phyloP scores from a whole-genome alignment of 129 eudicot species.

The Glebionis coronaria region DNA sequence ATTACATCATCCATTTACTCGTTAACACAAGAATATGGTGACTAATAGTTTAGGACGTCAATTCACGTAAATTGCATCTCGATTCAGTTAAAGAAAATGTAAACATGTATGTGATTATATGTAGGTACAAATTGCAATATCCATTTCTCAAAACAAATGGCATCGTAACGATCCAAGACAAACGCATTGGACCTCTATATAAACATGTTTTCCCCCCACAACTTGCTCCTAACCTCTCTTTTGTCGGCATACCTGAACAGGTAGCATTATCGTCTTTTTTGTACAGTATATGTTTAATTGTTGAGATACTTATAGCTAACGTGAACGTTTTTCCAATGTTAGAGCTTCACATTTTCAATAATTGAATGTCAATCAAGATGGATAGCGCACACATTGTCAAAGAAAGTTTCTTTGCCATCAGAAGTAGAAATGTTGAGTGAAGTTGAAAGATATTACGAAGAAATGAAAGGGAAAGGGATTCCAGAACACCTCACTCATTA shows the following conservation, averaged over 20 bases:
- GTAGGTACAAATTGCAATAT: slow-evolving; percentile 11
- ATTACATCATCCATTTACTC: too few species aligned
- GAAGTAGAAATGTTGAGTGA: slow-evolving; percentile 44
- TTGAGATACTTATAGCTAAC: not conserved
- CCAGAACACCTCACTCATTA: slow-evolving; percentile 34
- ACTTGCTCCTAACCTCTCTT: slow-evolving; percentile 56
- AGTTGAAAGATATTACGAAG: slow-evolving; percentile 24
- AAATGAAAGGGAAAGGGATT: slow-evolving; percentile 30
- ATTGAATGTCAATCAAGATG: slow-evolving; percentile 58
- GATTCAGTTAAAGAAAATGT: too few species aligned
- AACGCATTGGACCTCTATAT: slow-evolving; percentile 8
- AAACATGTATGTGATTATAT: too few species aligned
- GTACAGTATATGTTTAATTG: too few species aligned
- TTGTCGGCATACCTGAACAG: slow-evolving; percentile 39
- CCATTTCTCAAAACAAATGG: slow-evolving; percentile 9
- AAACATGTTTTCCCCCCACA: slow-evolving; percentile 35
- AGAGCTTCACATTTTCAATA: slow-evolving; percentile 34
- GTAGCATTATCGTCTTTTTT: slow-evolving; percentile 9
- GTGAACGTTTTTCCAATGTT: not conserved
- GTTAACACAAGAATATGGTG: too few species aligned
- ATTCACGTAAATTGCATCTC: too few species aligned
- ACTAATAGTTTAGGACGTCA: too few species aligned
- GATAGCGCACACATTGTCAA: slow-evolving; percentile 45
- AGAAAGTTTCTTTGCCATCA: slow-evolving; percentile 46
- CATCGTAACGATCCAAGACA: slow-evolving; percentile 2